Evolutionary conservation across 345 rosid species (phyloP).

Genomic region (Brassica rapa): DNA sequence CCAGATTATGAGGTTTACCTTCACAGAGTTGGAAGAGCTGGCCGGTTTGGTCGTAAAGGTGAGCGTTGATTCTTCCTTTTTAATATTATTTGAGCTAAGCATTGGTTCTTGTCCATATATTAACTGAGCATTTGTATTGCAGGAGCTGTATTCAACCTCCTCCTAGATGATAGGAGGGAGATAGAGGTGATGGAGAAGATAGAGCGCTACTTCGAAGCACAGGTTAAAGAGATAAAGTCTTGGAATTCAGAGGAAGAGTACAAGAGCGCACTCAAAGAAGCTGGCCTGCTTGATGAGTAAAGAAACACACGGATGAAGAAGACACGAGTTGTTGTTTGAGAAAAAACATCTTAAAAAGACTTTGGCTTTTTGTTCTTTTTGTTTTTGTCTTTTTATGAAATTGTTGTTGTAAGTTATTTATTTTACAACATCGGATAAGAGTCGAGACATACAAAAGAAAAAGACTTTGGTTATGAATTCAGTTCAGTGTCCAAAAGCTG

Average conservation of each 20-base stretch:
- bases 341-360: not conserved
- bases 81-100: not conserved
- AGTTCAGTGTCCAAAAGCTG: not conserved
- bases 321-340: not conserved
- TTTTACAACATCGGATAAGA: conserved; percentile 4
- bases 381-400: not conserved
- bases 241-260: conserved; percentile 44
- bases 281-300: conserved; percentile 35
- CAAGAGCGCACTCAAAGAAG: conserved; percentile 37
- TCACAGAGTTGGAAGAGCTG: conserved; percentile 97
- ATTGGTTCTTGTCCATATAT: not conserved
- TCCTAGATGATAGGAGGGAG: conserved; percentile 50
- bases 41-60: conserved; percentile 96
- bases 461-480: not conserved
- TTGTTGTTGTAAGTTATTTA: conserved; percentile 6
- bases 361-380: not conserved
- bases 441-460: not conserved
- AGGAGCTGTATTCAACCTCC: conserved; percentile 92
- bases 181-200: conserved; percentile 66
- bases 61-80: conserved; percentile 4
- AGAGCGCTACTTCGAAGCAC: conserved; percentile 59
- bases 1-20: conserved; percentile 91
- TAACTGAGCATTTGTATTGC: conserved; percentile 5
- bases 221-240: conserved; percentile 53
- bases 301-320: not conserved